Percentiles rank a stretch among this genome's conserved stretches.
These are phyloP conservation scores for Gamarada debralockiae DNA, from an alignment of 495 filamentous ascomycete species.

Conservation along the genomic window DNA sequence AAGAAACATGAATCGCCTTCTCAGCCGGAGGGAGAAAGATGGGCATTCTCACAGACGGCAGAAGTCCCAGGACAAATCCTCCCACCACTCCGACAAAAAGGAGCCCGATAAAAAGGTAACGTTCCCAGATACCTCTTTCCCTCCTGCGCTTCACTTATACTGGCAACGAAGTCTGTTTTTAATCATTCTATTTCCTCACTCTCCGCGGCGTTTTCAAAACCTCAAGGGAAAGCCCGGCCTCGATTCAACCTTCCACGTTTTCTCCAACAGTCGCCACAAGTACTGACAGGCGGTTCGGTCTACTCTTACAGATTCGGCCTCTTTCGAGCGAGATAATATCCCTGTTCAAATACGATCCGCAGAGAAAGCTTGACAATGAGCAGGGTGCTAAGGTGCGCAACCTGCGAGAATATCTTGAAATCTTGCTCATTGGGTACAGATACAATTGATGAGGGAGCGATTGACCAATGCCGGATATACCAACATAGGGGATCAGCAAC, in stretches of 20 bases:
- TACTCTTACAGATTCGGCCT: conserved; percentile 34
- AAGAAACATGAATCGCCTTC: conserved; percentile 55
- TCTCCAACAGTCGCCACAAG: conserved; percentile 28
- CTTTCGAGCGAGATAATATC: conserved; percentile 24
- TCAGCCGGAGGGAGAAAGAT: conserved; percentile 70
- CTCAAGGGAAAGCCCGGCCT: conserved; percentile 25
- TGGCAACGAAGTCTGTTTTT: conserved; percentile 13
- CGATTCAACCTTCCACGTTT: conserved; percentile 17
- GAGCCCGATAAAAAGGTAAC: conserved; percentile 33
- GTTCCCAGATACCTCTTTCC: conserved; percentile 6
- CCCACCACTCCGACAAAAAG: conserved; percentile 19
- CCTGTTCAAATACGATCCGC: conserved; percentile 52
- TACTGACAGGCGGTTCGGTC: conserved; percentile 29
- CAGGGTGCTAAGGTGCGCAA: conserved; percentile 46
- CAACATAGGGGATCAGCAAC: conserved; percentile 54
- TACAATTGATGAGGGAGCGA: conserved; percentile 49
- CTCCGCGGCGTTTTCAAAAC: conserved; percentile 26
- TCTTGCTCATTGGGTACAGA: conserved; percentile 32
- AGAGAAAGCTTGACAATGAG: conserved; percentile 48
- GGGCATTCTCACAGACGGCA: conserved; percentile 41
- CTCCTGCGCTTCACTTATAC: conserved; percentile 14
- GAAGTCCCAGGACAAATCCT: conserved; percentile 32
- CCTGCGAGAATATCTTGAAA: background rate
- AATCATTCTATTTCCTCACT: conserved; percentile 21
- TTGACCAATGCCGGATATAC: conserved; percentile 50